phyloP scores from a whole-genome alignment of 441 rosid genomes.

The Melianthus villosus region DNA sequence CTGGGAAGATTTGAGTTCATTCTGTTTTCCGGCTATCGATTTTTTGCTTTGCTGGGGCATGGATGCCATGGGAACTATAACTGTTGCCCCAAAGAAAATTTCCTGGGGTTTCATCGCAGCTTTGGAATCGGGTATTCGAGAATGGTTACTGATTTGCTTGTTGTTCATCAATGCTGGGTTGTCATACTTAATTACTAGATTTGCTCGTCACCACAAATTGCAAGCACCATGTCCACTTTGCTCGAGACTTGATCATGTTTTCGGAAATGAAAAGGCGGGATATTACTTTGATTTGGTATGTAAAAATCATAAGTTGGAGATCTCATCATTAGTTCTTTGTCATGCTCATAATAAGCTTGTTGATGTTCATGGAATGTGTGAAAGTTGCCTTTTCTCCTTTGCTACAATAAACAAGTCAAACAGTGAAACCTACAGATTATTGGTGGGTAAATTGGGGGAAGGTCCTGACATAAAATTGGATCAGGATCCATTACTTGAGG shows the following conservation, averaged over 20 bases:
- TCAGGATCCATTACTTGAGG: constrained; percentile 15
- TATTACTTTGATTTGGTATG: constrained; percentile 57
- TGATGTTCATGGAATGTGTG: constrained; percentile 63
- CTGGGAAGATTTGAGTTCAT: too few species aligned
- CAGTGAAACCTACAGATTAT: constrained; percentile 60
- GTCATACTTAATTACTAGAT: constrained; percentile 42
- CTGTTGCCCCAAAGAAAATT: constrained; percentile 20
- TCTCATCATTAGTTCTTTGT: constrained; percentile 64
- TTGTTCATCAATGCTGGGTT: constrained; percentile 45
- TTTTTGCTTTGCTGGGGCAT: constrained; percentile 20
- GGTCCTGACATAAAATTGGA: constrained; percentile 20
- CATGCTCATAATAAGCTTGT: constrained; percentile 61
- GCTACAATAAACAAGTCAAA: constrained; percentile 55
- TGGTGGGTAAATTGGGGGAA: constrained; percentile 62
- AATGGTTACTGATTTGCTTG: constrained; percentile 64
- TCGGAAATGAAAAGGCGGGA: constrained; percentile 29
- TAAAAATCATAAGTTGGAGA: constrained; percentile 63
- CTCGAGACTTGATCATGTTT: constrained; percentile 73
- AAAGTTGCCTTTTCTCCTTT: constrained; percentile 62
- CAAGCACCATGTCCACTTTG: constrained; percentile 68
- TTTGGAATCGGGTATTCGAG: constrained; percentile 49
- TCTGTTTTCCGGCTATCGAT: too few species aligned
- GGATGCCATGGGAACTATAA: constrained; percentile 29
- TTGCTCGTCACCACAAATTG: constrained; percentile 38
- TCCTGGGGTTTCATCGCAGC: constrained; percentile 23